Percentiles rank a stretch among this genome's conserved stretches.
These are phyloP conservation scores for Astathelohania contejeani DNA, from an alignment of 371 early-diverging fungal species.

Conservation along the genomic window DNA sequence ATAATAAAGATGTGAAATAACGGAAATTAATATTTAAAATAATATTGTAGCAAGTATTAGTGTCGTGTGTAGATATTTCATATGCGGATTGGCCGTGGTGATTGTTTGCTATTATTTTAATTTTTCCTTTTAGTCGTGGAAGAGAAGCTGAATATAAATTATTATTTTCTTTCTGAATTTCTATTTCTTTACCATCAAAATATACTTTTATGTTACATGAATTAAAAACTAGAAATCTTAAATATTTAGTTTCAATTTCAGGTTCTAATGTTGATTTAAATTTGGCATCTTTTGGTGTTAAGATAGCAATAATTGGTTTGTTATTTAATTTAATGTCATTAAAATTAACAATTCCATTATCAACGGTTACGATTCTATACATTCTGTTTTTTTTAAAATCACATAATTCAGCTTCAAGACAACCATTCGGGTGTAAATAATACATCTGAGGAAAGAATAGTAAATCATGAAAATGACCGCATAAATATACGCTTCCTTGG, in stretches of 20 bases:
- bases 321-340: background rate
- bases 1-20: too few relatives aligned
- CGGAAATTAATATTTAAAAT: too few relatives aligned
- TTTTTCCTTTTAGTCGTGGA: background rate
- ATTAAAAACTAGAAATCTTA: slow-evolving; percentile 1
- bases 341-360: background rate
- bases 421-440: background rate
- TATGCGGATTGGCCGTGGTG: too few relatives aligned
- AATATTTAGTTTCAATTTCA: background rate
- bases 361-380: background rate
- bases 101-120: background rate
- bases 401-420: background rate
- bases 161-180: background rate
- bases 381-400: background rate
- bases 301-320: background rate
- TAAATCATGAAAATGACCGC: background rate
- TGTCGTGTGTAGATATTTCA: too few relatives aligned
- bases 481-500: background rate
- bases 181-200: background rate
- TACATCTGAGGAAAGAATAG: background rate
- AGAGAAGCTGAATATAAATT: background rate
- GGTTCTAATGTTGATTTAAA: background rate
- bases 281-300: background rate
- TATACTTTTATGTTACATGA: background rate
- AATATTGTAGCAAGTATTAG: too few relatives aligned